phyloP scores from a whole-genome alignment of 345 rosid species.

The Microthlaspi erraticum region DNA sequence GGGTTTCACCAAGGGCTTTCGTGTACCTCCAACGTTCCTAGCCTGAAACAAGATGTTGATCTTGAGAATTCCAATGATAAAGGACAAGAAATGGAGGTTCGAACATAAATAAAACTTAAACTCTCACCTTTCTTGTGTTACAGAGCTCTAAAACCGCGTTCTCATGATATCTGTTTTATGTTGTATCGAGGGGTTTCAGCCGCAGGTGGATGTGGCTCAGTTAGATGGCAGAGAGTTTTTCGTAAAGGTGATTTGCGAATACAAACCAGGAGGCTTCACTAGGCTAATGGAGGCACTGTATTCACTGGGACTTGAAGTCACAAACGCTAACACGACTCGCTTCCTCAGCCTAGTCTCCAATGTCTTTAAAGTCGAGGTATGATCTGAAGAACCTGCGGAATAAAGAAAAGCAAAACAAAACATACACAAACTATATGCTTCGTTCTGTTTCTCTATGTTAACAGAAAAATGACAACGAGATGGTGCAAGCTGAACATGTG shows the following conservation, averaged over 20 bases:
- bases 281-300: constrained; percentile 85
- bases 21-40: constrained; percentile 43
- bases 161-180: constrained; percentile 21
- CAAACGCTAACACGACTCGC: constrained; percentile 83
- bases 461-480: constrained; percentile 78
- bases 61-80: constrained; percentile 56
- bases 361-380: constrained; percentile 89
- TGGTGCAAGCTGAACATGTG: constrained; percentile 78
- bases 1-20: constrained; percentile 52
- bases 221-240: constrained; percentile 84
- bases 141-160: constrained; percentile 1
- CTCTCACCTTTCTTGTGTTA: constrained; percentile 5
- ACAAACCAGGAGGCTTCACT: constrained; percentile 79
- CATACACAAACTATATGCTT: constrained; percentile 10
- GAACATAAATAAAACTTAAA: constrained; percentile 15
- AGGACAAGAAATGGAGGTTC: constrained; percentile 95
- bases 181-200: constrained; percentile 52
- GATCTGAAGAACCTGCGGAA: constrained; percentile 7
- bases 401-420: constrained; percentile 19
- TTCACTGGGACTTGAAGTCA: constrained; percentile 84
- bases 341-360: constrained; percentile 80
- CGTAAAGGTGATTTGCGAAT: constrained; percentile 89
- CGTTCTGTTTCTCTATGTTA: constrained; percentile 9
- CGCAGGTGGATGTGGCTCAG: constrained; percentile 90
- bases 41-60: constrained; percentile 54